Conservation (phyloP, 352 stramenopile species). For the Globisporangium paroecandrum region DNA sequence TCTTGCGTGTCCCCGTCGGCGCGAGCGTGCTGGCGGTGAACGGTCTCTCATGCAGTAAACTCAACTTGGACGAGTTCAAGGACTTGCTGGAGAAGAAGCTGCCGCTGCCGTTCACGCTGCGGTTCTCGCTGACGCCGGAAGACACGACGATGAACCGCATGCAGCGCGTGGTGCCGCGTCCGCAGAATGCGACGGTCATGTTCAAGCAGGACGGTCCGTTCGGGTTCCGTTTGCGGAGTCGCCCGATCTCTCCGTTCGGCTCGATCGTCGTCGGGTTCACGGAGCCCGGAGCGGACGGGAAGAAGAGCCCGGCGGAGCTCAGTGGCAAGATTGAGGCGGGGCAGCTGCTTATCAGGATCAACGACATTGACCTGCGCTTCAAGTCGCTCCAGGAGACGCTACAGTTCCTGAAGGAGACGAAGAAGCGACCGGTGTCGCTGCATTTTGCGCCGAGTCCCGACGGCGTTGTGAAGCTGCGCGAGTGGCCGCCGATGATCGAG, state of each 20-base stretch:
- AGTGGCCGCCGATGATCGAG: slow-evolving; percentile 84
- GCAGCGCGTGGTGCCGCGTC: slow-evolving; percentile 45
- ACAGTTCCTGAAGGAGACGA: slow-evolving; percentile 50
- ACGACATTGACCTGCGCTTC: slow-evolving; percentile 67
- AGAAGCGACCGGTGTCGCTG: slow-evolving; percentile 57
- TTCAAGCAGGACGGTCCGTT: slow-evolving; percentile 77
- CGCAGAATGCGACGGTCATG: slow-evolving; percentile 51
- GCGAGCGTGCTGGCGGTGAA: slow-evolving; percentile 73
- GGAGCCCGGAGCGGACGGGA: slow-evolving; percentile 32
- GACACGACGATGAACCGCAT: slow-evolving; percentile 50
- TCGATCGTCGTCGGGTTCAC: slow-evolving; percentile 81
- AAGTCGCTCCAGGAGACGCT: slow-evolving; percentile 64
- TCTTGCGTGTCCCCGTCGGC: slow-evolving; percentile 49
- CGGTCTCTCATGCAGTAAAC: slow-evolving; percentile 62
- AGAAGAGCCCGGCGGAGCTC: slow-evolving; percentile 56
- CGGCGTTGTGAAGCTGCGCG: slow-evolving; percentile 65
- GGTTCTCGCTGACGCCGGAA: slow-evolving; percentile 66
- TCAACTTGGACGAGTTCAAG: slow-evolving; percentile 69
- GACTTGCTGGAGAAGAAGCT: slow-evolving; percentile 44
- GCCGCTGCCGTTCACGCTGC: slow-evolving; percentile 49
- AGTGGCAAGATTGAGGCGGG: slow-evolving; percentile 74
- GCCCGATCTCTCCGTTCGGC: slow-evolving; percentile 55
- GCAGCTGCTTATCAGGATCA: slow-evolving; percentile 57
- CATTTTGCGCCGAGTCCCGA: slow-evolving; percentile 77
- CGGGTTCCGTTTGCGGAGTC: slow-evolving; percentile 70